Evolutionary conservation across 2,329 filamentous ascomycete genomes (phyloP), one percentile per base, ranked within the genome.

Genomic region (Biscogniauxia mediterranea): DNA sequence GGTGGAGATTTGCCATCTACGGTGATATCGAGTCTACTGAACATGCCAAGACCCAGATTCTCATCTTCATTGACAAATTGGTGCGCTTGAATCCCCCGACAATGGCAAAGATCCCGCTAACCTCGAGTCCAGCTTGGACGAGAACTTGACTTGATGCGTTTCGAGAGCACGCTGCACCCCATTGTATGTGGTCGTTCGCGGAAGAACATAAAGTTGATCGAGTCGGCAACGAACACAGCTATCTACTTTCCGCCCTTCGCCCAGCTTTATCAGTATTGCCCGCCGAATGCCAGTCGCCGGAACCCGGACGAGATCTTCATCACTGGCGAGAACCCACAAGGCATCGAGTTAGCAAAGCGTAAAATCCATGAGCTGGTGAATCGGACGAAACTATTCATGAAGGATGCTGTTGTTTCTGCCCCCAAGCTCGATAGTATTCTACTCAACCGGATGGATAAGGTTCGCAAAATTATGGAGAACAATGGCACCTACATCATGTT

Each of bases 221-320:
- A 99, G 77, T 96, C 95, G 15, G 88, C 90, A 26, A 98, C 95
- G 15, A 92, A 93, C 70, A 98, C 95, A 8, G 94, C 95, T 66
- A 98, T 99, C 70, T 99, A 99, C 79, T 98, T 99, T 73, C 95
- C 95, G 26, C 90, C 94, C 0, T 98, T 98, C 74, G 93, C 94
- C 15, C 88, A 90, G 61, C 89, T 97, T 66, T 97, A 95, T 73
- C 90, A 92, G 62, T 99, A 97, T 75, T 91, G 89, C 57, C 93
- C 94, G 1, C 87, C 87, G 7, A 92, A 91, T 66, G 93, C 93
- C 20, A 87, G 87, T 59, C 87, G 91, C 61, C 88, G 95, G 68
- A 91, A 93, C 57, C 90, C 94, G 38, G 89, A 93, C 72, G 91
- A 97, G 72, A 92, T 99, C 63, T 96, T 95, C 76, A 97, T 99